Conservation (phyloP, 225 moss, liverwort and hornwort genomes). For the Ulota crispa region DNA sequence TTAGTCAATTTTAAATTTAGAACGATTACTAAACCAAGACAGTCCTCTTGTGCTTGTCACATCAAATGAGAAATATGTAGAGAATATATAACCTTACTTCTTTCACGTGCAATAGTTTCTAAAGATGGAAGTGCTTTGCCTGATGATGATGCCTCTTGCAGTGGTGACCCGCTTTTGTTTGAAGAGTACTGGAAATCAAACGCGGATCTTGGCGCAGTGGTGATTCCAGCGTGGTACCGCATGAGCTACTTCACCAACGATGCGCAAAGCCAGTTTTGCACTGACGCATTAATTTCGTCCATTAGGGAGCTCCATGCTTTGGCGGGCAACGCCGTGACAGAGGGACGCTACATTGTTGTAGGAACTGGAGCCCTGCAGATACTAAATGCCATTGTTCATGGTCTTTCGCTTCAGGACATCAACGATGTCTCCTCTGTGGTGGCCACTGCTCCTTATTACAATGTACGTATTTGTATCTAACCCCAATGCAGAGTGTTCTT, state of each 20-base stretch:
- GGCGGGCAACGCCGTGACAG: slow-evolving; percentile 55
- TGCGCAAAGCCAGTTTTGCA: background rate
- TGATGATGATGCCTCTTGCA: slow-evolving; percentile 32
- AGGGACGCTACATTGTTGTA: slow-evolving; percentile 49
- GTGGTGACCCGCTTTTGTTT: slow-evolving; percentile 63
- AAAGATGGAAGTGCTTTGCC: background rate
- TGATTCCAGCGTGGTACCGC: slow-evolving; percentile 64
- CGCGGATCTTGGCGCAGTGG: slow-evolving; percentile 41
- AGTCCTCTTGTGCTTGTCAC: background rate
- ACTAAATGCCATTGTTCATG: slow-evolving; percentile 32
- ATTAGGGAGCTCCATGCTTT: slow-evolving; percentile 50
- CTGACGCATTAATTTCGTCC: slow-evolving; percentile 35
- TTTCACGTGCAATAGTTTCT: background rate
- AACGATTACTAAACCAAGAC: background rate
- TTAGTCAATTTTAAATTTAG: background rate
- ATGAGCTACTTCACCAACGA: slow-evolving; percentile 46
- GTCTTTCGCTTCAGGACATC: slow-evolving; percentile 32
- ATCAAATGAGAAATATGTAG: background rate
- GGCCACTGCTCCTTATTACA: slow-evolving; percentile 46
- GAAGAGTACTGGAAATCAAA: slow-evolving; percentile 63
- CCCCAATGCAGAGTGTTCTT: background rate
- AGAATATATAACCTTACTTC: background rate
- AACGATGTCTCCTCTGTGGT: slow-evolving; percentile 41
- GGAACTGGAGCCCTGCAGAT: slow-evolving; percentile 55
- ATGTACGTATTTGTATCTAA: slow-evolving; percentile 19